These are phyloP conservation scores for Xerocomellus intermedius DNA, from an alignment of 768 basidiomycete genomes.

Conservation along the genomic window DNA sequence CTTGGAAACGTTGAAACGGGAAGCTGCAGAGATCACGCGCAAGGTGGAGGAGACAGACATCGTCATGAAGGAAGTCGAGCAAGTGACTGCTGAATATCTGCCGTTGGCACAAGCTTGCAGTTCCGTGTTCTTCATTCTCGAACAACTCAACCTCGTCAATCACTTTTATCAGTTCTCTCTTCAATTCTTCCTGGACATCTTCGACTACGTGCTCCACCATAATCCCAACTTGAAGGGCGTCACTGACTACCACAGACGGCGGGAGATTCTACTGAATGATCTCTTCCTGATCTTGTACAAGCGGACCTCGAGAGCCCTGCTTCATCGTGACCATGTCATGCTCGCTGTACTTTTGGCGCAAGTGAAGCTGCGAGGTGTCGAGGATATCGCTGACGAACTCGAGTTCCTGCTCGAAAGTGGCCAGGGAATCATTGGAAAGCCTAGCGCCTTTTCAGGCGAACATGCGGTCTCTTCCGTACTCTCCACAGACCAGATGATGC, in stretches of 20 bases:
- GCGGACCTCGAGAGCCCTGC: constrained; percentile 85
- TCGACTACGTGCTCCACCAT: constrained; percentile 89
- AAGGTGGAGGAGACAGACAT: constrained; percentile 97
- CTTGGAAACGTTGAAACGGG: constrained; percentile 90
- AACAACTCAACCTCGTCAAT: constrained; percentile 89
- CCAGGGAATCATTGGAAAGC: constrained; percentile 50
- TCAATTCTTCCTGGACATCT: constrained; percentile 97
- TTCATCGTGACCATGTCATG: constrained; percentile 89
- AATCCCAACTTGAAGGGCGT: constrained; percentile 87
- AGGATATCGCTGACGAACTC: constrained; percentile 80
- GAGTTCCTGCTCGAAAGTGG: constrained; percentile 93
- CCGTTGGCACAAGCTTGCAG: constrained; percentile 96
- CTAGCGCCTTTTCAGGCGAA: constrained; percentile 35
- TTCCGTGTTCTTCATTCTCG: constrained; percentile 94
- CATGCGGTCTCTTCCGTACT: constrained; percentile 47
- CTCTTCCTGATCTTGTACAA: constrained; percentile 87
- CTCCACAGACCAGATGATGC: constrained; percentile 63
- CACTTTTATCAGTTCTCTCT: constrained; percentile 99
- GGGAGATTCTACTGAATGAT: constrained; percentile 80
- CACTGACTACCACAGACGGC: constrained; percentile 67
- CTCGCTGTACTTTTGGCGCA: constrained; percentile 88
- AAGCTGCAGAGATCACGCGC: constrained; percentile 92
- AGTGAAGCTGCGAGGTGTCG: constrained; percentile 76
- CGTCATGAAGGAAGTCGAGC: constrained; percentile 94
- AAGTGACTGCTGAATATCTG: constrained; percentile 92